Evolutionary conservation across 2,329 filamentous ascomycete species (phyloP), one percentile per base, ranked within the genome.

Genomic region (Podosphaera fusca): DNA sequence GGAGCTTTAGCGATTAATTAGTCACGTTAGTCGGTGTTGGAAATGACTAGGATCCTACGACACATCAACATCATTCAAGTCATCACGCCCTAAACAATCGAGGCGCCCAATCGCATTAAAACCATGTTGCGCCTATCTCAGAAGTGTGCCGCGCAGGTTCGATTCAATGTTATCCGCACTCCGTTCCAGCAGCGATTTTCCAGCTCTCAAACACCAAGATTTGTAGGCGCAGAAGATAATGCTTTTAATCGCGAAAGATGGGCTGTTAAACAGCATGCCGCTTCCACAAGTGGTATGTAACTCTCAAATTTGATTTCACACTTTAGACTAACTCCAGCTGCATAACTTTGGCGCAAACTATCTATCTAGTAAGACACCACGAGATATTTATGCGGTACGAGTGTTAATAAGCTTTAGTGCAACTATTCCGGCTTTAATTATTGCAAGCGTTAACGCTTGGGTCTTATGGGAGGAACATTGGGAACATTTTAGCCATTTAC

Each of bases 281-380:
- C 76, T 64, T 78, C 78, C 68, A 92, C 87, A 64, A 85, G 84
- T 72, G 84, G 89, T 95, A 69, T 70, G 84, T 78, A 57, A 29
- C 35, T 35, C 30, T 14, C 4, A n/a, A 12, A 34, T 35, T 53
- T 4, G 3, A 31, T 4, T n/a, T 21, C 35, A 9, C 30, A 21
- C n/a, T 12, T 7, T 53, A n/a, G 30, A 14, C 50, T 53, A 35
- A 53, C 50, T 14, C n/a, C 9, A 12, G 59, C 58, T 59, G 62
- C 57, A 95, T 90, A 87, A 67, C 81, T 95, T 67, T 98, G 92
- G 92, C 82, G 80, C 73, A 96, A 94, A 78, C 83, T 96, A 67
- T 92, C 87, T 63, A 77, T 95, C 76, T 96, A 87, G 89, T 95
- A 87, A 73, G 85, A 58, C 2, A n/a, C 21, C 14, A 29, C 14